Conservation (phyloP, 2,329 filamentous ascomycete species). For the Fusarium devonianum region DNA sequence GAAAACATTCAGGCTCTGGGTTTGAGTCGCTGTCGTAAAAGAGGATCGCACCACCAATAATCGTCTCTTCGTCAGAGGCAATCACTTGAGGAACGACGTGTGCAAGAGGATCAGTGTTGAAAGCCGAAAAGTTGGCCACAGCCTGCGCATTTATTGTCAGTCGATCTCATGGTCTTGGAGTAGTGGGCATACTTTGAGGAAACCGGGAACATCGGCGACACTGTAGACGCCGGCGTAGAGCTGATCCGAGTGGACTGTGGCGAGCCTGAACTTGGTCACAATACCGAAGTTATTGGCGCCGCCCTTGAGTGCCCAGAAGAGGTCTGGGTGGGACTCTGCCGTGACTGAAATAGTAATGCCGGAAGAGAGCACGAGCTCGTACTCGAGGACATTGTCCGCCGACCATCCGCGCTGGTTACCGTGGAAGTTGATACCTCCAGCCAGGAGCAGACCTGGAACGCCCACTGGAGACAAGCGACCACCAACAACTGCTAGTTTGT, state of each 20-base stretch:
- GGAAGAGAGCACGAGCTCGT: constrained; percentile 52
- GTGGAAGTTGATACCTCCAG: constrained; percentile 31
- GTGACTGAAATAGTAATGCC: constrained; percentile 52
- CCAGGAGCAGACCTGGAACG: constrained; percentile 24
- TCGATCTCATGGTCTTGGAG: accelerated
- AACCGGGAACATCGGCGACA: neutral
- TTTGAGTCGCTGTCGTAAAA: constrained; percentile 26
- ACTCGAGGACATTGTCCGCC: constrained; percentile 44
- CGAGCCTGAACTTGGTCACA: constrained; percentile 43
- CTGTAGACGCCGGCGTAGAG: constrained; percentile 7
- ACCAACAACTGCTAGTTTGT: constrained; percentile 22
- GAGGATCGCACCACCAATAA: constrained; percentile 20
- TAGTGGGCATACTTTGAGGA: neutral
- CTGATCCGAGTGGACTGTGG: constrained; percentile 24
- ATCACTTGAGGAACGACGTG: constrained; percentile 28
- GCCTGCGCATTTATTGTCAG: constrained; percentile 3
- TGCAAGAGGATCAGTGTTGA: constrained; percentile 26
- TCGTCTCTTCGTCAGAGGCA: constrained; percentile 18
- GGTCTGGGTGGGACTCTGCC: constrained; percentile 43
- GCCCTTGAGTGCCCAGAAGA: constrained; percentile 47
- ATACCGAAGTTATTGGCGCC: constrained; percentile 47
- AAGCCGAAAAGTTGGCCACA: constrained; percentile 23
- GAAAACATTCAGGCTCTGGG: constrained; percentile 23
- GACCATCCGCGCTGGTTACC: constrained; percentile 41
- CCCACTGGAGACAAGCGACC: constrained; percentile 30